These are phyloP conservation scores for Blastobotrys buckinghamii DNA, from an alignment of 1,139 yeast genomes.

Conservation along the genomic window DNA sequence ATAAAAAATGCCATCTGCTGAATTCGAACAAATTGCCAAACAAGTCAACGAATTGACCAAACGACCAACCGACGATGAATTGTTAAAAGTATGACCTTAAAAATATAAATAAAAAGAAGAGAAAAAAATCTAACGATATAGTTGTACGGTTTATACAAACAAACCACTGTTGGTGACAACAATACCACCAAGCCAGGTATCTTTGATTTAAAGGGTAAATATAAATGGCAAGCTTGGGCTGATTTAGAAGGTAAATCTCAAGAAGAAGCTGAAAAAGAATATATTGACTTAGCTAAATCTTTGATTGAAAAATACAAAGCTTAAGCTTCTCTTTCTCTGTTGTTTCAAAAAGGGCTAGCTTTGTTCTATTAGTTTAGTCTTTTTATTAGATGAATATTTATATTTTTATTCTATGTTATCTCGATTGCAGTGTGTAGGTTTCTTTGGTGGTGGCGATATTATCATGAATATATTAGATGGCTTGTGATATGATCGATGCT, in stretches of 20 bases:
- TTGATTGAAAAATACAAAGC: constrained; percentile 12
- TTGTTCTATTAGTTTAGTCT: too few relatives aligned
- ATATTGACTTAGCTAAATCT: constrained; percentile 29
- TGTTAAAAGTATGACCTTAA: constrained; percentile 41
- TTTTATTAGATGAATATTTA: too few relatives aligned
- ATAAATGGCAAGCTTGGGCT: constrained; percentile 98
- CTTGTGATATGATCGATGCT: too few relatives aligned
- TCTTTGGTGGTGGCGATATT: too few relatives aligned
- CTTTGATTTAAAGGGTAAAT: constrained; percentile 89
- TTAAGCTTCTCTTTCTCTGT: not conserved
- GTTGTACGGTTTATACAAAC: constrained; percentile 86
- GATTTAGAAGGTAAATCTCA: constrained; percentile 76
- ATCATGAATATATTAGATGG: too few relatives aligned
- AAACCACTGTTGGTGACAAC: constrained; percentile 95
- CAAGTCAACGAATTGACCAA: constrained; percentile 69
- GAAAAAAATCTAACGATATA: constrained; percentile 25
- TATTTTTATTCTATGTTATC: too few relatives aligned
- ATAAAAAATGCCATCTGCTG: constrained; percentile 30
- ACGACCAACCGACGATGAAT: constrained; percentile 83
- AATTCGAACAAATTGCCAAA: constrained; percentile 39
- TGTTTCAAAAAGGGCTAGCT: too few relatives aligned
- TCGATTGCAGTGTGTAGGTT: too few relatives aligned
- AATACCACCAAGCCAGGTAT: constrained; percentile 71
- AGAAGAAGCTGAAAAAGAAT: constrained; percentile 86
- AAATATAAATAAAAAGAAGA: too few relatives aligned